phyloP scores from a whole-genome alignment of 176 grass and related monocot species.

The Carex cristatella region DNA sequence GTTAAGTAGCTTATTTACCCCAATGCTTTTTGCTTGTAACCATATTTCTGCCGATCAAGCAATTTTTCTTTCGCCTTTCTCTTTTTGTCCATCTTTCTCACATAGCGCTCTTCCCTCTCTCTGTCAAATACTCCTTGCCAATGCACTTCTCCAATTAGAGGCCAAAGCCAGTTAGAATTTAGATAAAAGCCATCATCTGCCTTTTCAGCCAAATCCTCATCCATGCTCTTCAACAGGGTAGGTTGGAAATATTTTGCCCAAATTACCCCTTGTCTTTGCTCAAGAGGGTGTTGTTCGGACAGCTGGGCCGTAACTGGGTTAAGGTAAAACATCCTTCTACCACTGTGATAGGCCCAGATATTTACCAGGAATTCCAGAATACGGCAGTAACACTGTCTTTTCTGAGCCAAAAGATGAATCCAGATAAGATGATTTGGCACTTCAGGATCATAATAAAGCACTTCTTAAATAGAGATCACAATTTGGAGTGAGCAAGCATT shows the following conservation, averaged over 20 bases:
- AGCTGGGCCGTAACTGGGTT: slow-evolving; percentile 52
- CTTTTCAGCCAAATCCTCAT: slow-evolving; percentile 96
- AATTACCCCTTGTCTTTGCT: slow-evolving; percentile 48
- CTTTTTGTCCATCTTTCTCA: slow-evolving; percentile 88
- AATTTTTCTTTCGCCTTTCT: slow-evolving; percentile 73
- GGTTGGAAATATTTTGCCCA: slow-evolving; percentile 92
- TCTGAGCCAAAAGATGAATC: slow-evolving; percentile 41
- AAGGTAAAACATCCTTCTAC: slow-evolving; percentile 78
- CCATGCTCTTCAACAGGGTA: slow-evolving; percentile 83
- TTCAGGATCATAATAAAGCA: background rate
- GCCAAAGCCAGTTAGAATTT: slow-evolving; percentile 70
- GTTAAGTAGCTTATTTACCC: slow-evolving; percentile 38
- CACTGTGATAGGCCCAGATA: slow-evolving; percentile 97
- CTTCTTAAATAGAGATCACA: background rate
- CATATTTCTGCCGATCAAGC: slow-evolving; percentile 73
- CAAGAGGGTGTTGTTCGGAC: slow-evolving; percentile 61
- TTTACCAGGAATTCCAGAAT: slow-evolving; percentile 85
- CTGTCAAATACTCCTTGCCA: slow-evolving; percentile 76
- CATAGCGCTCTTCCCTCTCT: slow-evolving; percentile 78
- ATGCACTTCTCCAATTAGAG: slow-evolving; percentile 76
- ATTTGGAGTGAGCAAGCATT: background rate
- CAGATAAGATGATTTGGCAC: slow-evolving; percentile 13
- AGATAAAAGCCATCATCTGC: slow-evolving; percentile 70
- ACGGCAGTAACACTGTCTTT: slow-evolving; percentile 95
- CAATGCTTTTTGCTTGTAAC: slow-evolving; percentile 94